Evolutionary conservation across 169 alveolate genomes (phyloP).

Genomic region (Cryptosporidium ubiquitum): DNA sequence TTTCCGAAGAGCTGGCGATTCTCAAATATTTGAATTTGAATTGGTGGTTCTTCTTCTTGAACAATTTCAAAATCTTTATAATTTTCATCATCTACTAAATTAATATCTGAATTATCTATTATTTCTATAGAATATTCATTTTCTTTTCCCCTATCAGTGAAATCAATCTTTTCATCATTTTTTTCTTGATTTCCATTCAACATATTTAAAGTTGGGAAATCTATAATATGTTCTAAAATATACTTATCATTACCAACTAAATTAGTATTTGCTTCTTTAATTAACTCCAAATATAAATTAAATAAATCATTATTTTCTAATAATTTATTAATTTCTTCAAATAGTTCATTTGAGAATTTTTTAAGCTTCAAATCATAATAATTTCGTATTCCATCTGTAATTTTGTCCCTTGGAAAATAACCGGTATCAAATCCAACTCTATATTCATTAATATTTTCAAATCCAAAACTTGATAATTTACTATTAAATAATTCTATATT

Average conservation of each 20-base stretch:
- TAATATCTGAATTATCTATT: background rate
- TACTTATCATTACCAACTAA: background rate
- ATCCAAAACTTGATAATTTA: background rate
- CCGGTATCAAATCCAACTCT: background rate
- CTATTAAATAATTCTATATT: background rate
- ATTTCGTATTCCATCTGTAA: slow-evolving; percentile 4
- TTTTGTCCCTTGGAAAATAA: background rate
- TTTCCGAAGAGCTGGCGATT: slow-evolving; percentile 22
- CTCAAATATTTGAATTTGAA: background rate
- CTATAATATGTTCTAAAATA: background rate
- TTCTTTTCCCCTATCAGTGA: background rate
- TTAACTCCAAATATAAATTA: background rate
- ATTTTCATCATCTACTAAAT: background rate
- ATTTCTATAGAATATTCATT: background rate
- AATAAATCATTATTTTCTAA: background rate
- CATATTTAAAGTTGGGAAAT: slow-evolving; percentile 25
- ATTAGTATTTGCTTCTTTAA: slow-evolving; percentile 3
- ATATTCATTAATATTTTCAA: background rate
- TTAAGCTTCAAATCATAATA: slow-evolving; percentile 1
- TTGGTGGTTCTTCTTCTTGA: background rate
- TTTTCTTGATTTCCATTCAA: background rate
- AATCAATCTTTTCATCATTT: background rate
- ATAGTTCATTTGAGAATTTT: background rate
- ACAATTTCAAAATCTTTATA: background rate
- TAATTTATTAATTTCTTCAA: background rate